A percentile compares a stretch with the other conserved stretches of the same genome.
phyloP scores from a whole-genome alignment of 2,329 filamentous ascomycete genomes.

The Arthrobotrys pseudoclavata region DNA sequence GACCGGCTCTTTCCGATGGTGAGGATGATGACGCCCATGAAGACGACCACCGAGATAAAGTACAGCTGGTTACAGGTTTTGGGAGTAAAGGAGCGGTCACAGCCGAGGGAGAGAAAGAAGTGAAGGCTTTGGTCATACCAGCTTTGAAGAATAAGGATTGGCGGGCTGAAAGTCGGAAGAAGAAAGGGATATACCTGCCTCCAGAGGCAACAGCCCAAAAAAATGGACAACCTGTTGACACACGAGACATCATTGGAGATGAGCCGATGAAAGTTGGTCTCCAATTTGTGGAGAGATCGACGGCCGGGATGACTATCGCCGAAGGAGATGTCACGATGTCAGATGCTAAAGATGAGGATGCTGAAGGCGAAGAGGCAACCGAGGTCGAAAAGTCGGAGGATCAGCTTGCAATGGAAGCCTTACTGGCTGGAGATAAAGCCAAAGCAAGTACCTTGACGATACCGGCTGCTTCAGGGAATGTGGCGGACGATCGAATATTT shows the following conservation, averaged over 20 bases:
- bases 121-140: conserved; percentile 72
- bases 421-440: conserved; percentile 72
- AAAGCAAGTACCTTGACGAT: conserved; percentile 72
- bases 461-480: conserved; percentile 63
- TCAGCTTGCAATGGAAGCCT: conserved; percentile 76
- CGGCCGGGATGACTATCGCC: conserved; percentile 52
- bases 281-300: conserved; percentile 51
- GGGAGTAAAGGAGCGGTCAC: conserved; percentile 60
- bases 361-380: conserved; percentile 49
- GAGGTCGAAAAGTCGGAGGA: conserved; percentile 70
- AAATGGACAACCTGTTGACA: conserved; percentile 63
- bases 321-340: conserved; percentile 38
- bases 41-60: conserved; percentile 60
- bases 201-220: conserved; percentile 60
- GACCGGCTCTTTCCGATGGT: conserved; percentile 61
- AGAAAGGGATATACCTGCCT: conserved; percentile 63
- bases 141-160: conserved; percentile 74
- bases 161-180: conserved; percentile 71
- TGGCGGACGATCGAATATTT: conserved; percentile 28
- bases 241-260: conserved; percentile 59
- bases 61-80: conserved; percentile 62
- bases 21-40: conserved; percentile 60
- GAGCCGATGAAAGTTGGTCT: conserved; percentile 60
- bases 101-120: conserved; percentile 62
- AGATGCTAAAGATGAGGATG: conserved; percentile 46